Evolutionary conservation across 805 yeast species (phyloP), one percentile per base, ranked within the genome.

Genomic region (Hyphopichia homilentoma): DNA sequence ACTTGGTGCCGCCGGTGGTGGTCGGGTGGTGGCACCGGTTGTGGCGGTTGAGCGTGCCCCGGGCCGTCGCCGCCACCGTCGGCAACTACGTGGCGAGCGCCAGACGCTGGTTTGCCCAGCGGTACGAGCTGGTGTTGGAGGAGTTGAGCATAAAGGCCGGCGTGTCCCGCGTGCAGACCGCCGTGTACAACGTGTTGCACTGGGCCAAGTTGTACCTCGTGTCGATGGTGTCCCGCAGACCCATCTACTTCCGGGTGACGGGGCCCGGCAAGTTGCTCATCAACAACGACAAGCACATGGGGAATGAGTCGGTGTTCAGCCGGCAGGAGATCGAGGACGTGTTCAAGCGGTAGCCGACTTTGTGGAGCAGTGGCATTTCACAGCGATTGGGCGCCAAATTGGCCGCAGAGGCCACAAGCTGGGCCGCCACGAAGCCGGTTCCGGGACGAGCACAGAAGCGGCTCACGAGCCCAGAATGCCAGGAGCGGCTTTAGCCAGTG

Each of bases 251-350:
- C 14, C 41, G 41, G 24, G 25, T 59, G 12, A 29, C 36, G 27
- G 65, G 65, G 3, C 65, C 65, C 2, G 48, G 48, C 4, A 43
- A 43, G 27, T 22, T 59, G 7, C 36, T 59, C 12, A 23, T 58
- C 21, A 50, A 50, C 33, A 50, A 44, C 37, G 47, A 42, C 24
- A 22, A 32, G 6, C 26, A 30, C 14, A 27, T 30, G 2, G 27
- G 43, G 6, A 46, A 42, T 21, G 25, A 27, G 6, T 25, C 32
- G 16, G 32, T 40, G 5, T 50, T 48, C 25, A 33, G 50, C 3
- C 38, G 42, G 18, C 24, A 28, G 24, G 55, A 50, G 27, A 40
- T 46, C 7, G 33, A 43, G 4, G 31, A 34, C 8, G 34, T 43
- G 14, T 35, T 39, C 5, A 30, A 21, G 20, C 16, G 16, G 12